phyloP scores from a whole-genome alignment of 768 basidiomycete genomes.

The Filobasidium wieringae region DNA sequence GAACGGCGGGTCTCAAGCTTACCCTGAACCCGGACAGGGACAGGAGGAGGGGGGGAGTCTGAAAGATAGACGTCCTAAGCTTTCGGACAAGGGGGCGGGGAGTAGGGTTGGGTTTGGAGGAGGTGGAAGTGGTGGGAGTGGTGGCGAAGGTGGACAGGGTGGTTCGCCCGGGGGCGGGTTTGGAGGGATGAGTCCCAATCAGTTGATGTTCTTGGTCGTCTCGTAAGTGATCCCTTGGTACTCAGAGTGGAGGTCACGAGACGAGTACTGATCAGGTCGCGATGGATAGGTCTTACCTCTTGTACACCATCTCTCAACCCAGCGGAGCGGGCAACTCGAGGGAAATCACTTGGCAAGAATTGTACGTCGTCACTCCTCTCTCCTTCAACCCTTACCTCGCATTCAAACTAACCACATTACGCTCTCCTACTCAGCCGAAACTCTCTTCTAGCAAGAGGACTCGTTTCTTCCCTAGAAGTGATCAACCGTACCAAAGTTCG shows the following conservation, averaged over 20 bases:
- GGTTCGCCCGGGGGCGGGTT: constrained; percentile 21
- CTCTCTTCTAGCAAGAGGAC: constrained; percentile 88
- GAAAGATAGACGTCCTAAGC: constrained; percentile 20
- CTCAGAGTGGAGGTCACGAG: no score
- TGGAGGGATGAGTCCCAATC: constrained; percentile 32
- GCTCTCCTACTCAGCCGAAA: constrained; percentile 47
- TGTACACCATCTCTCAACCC: constrained; percentile 30
- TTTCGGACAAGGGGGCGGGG: constrained; percentile 22
- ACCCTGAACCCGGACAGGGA: constrained; percentile 13
- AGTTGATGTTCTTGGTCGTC: constrained; percentile 28
- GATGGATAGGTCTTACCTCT: constrained; percentile 24
- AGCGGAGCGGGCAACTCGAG: constrained; percentile 41
- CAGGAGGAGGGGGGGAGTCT: constrained; percentile 15
- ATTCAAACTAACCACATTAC: background rate
- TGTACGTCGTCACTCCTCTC: constrained; percentile 39
- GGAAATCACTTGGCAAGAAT: constrained; percentile 99
- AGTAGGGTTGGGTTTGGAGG: constrained; percentile 28
- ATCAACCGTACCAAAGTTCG: constrained; percentile 83
- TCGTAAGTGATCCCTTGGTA: constrained; percentile 19
- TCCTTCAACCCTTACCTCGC: background rate
- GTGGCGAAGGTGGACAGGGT: constrained; percentile 22
- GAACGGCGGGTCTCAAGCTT: constrained; percentile 26
- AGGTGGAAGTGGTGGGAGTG: constrained; percentile 26
- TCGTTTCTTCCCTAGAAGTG: constrained; percentile 86
- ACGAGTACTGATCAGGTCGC: background rate